Evolutionary conservation across 148 eudicot species (phyloP).

Genomic region (Dianthus caryophyllus): DNA sequence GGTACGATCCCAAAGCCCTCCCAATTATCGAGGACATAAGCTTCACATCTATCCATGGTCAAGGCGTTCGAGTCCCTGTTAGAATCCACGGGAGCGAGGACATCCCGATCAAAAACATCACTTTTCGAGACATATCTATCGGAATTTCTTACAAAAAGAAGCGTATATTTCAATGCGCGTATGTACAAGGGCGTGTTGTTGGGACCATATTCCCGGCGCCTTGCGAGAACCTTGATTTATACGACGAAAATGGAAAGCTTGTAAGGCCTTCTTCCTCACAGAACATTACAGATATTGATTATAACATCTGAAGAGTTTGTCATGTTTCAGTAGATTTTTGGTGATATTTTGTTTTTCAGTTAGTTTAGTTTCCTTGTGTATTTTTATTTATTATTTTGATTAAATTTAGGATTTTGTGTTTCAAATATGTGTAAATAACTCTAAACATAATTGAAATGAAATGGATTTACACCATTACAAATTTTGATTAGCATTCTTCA

Average conservation of each 20-base stretch:
- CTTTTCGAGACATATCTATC: constrained; percentile 77
- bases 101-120: constrained; percentile 60
- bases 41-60: constrained; percentile 67
- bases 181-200: constrained; percentile 67
- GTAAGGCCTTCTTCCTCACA: constrained; percentile 59
- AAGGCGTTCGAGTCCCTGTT: constrained; percentile 85
- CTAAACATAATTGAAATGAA: too few species aligned
- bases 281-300: constrained; percentile 71
- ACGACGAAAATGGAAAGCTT: constrained; percentile 62
- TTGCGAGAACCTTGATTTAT: constrained; percentile 82
- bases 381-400: too few species aligned
- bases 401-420: too few species aligned
- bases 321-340: not conserved
- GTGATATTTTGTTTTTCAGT: not conserved
- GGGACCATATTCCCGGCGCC: constrained; percentile 78
- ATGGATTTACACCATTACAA: too few species aligned
- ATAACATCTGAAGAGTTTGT: constrained; percentile 49
- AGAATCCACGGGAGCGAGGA: constrained; percentile 76
- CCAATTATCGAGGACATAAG: constrained; percentile 57
- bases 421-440: too few species aligned
- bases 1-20: constrained; percentile 65
- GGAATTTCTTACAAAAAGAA: constrained; percentile 80
- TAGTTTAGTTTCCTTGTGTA: not conserved
- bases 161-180: constrained; percentile 80
- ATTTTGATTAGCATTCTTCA: too few species aligned